Percentiles rank a stretch among this genome's conserved stretches.
Evolutionary conservation across 192 early-diverging fungal species (phyloP).

Genomic region (Podila verticillata): DNA sequence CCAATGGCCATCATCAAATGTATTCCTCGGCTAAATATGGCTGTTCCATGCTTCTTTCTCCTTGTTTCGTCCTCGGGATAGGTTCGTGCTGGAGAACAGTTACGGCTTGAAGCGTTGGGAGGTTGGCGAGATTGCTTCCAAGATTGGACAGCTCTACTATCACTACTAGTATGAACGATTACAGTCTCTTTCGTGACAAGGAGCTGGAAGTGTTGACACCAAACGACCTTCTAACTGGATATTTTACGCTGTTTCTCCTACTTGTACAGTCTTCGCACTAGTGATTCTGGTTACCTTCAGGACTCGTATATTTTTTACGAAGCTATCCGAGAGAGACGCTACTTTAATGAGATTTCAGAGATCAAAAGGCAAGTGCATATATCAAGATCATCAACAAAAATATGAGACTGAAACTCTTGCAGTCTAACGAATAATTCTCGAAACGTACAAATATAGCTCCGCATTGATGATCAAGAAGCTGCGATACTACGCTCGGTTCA

Average conservation of each 20-base stretch:
- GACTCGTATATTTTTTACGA: constrained; percentile 97
- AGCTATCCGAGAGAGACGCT: constrained; percentile 92
- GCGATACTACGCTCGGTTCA: constrained; percentile 97
- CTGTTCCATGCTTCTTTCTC: neutral
- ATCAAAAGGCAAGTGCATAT: constrained; percentile 77
- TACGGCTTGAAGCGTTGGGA: constrained; percentile 98
- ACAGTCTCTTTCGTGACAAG: neutral
- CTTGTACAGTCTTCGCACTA: constrained; percentile 77
- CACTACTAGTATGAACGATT: constrained; percentile 74
- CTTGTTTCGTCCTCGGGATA: constrained; percentile 29
- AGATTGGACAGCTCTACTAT: constrained; percentile 94
- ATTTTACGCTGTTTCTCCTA: neutral
- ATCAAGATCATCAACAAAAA: too few species aligned
- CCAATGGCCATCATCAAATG: neutral
- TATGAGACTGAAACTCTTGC: too few species aligned
- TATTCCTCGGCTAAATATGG: neutral
- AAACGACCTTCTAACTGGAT: neutral
- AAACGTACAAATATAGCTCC: constrained; percentile 64
- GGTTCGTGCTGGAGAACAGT: constrained; percentile 86
- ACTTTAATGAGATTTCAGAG: constrained; percentile 95
- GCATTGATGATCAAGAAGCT: constrained; percentile 97
- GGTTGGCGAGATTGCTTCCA: constrained; percentile 97
- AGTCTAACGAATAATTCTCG: too few species aligned
- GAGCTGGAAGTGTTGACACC: neutral
- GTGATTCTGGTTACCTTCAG: constrained; percentile 95